Evolutionary conservation across 2,329 filamentous ascomycete species (phyloP).

Genomic region (Ceratocystis alfenasii): DNA sequence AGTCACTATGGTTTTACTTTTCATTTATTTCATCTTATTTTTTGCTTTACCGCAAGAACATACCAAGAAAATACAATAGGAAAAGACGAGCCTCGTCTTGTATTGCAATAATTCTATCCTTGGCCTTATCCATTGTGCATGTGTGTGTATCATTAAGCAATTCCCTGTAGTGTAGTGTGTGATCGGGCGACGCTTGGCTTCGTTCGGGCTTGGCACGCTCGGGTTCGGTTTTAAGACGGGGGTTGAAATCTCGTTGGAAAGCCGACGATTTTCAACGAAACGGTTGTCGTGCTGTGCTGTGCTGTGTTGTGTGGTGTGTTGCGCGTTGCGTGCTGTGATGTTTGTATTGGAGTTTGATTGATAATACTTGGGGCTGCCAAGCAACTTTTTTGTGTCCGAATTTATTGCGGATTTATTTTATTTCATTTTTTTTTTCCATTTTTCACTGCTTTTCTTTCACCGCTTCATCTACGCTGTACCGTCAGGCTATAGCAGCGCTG

Average conservation of each 20-base stretch:
- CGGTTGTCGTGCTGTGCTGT: too few relatives aligned
- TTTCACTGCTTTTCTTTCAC: background rate
- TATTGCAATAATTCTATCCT: too few relatives aligned
- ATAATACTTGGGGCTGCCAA: background rate
- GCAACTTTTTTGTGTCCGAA: background rate
- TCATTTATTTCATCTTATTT: constrained; percentile 5
- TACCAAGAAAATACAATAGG: background rate
- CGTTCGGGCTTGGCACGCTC: background rate
- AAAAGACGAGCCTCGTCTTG: too few relatives aligned
- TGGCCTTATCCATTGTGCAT: too few relatives aligned
- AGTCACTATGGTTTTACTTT: background rate
- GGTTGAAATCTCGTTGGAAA: background rate
- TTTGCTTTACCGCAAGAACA: background rate
- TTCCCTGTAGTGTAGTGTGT: background rate
- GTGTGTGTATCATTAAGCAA: too few relatives aligned
- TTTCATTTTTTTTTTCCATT: background rate
- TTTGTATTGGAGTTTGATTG: background rate
- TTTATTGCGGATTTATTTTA: background rate
- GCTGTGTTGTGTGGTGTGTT: too few relatives aligned
- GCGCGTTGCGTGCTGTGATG: background rate
- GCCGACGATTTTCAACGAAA: too few relatives aligned
- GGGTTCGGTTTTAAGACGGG: background rate
- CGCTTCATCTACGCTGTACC: background rate
- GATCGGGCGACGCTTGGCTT: background rate
- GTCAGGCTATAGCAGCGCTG: background rate